Evolutionary conservation across 2,329 filamentous ascomycete species (phyloP), one percentile per base, ranked within the genome.

Genomic region (Epichloe scottii): DNA sequence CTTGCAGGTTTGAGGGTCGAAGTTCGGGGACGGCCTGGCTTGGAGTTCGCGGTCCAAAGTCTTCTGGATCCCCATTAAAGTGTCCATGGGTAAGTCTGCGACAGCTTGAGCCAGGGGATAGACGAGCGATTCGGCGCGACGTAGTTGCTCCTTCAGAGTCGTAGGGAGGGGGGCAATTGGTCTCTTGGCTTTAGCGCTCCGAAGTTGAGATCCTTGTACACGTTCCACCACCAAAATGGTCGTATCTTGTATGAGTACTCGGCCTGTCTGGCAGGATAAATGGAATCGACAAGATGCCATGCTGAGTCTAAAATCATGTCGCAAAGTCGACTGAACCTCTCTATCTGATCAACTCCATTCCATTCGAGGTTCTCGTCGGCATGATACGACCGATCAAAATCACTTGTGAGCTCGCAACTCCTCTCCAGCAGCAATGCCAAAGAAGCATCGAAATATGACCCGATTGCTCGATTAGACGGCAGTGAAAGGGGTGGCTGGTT

Each of bases 181-280:
- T 67, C 62, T 51, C 59, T 61, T 48, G 65, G 63, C 26, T 58
- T 55, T 44, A 61, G 57, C 2, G 56, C 57, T 1, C 59, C 60
- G 5, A 51, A 57, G 42, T 66, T 62, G 51, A 68, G 61, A 45
- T 68, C 61, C 49, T 63, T 66, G 54, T 67, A 61, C 37, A 68
- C 62, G 39, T 68, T 59, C 66, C 67, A 69, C 66, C 67, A 70
- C 67, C 67, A 70, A 44, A 66, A 69, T 0, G 67, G 67, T n/a
- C 64, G 57, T 19, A 57, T 58, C 34, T 56, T 60, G 54, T 69
- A 68, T 7, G 51, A 56, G 44, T 68, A 68, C 47, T 66, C 62
- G 38, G 64, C 57, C 41, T 63, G 57, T n/a, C 61, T 61, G 2
- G 58, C 63, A 37, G 66, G 63, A 45, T 66, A 66, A 17, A 69